phyloP scores from a whole-genome alignment of 2,329 filamentous ascomycete genomes.

The Elsinoe arachidis region DNA sequence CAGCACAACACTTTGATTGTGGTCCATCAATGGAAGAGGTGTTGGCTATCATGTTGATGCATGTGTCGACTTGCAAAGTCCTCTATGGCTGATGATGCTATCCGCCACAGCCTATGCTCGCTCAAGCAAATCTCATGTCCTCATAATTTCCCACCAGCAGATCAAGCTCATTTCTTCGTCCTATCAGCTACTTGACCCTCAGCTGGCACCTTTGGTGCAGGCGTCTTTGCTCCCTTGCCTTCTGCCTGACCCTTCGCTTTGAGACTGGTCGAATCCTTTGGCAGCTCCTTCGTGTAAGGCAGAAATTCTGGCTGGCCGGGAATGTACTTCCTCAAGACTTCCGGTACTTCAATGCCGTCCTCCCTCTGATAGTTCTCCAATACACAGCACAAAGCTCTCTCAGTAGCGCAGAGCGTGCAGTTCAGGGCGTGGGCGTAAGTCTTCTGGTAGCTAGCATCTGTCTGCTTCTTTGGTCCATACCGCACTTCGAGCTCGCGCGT shows the following conservation, averaged over 20 bases:
- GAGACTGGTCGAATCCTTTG: slow-evolving; percentile 61
- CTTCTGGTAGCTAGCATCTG: slow-evolving; percentile 65
- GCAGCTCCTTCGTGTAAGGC: slow-evolving; percentile 75
- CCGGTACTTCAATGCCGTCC: slow-evolving; percentile 72
- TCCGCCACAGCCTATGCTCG: background rate
- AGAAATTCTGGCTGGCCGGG: slow-evolving; percentile 84
- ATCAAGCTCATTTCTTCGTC: slow-evolving; percentile 14
- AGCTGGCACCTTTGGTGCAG: slow-evolving; percentile 18
- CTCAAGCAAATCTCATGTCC: slow-evolving; percentile 4
- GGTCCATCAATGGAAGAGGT: background rate
- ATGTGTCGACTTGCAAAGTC: background rate
- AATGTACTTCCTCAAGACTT: slow-evolving; percentile 79
- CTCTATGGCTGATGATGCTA: background rate
- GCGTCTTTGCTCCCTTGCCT: slow-evolving; percentile 22
- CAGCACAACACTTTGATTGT: background rate
- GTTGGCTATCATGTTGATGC: background rate
- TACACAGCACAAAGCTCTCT: slow-evolving; percentile 85
- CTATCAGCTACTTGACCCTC: slow-evolving; percentile 17
- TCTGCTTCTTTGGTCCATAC: slow-evolving; percentile 79
- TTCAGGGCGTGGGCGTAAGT: slow-evolving; percentile 92
- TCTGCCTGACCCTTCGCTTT: slow-evolving; percentile 39
- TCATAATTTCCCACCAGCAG: background rate
- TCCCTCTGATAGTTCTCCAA: slow-evolving; percentile 95
- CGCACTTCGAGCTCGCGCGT: slow-evolving; percentile 87
- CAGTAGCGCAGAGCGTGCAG: slow-evolving; percentile 81